Conservation (phyloP, 2,329 filamentous ascomycete genomes). For the Fusarium austroafricanum region DNA sequence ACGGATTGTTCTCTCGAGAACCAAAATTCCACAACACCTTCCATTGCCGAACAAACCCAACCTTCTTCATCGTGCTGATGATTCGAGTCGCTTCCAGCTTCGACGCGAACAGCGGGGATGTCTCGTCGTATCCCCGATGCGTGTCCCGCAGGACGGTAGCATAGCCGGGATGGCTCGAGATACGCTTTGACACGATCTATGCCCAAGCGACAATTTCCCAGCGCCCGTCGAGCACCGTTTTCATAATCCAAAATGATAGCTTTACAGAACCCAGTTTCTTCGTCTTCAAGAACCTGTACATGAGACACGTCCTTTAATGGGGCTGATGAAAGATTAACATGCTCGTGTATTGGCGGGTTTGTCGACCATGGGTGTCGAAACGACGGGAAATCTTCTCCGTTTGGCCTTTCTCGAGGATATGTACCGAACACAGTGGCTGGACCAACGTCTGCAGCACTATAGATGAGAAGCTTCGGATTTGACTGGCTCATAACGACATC, state of each 20-base stretch:
- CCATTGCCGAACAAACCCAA: slow-evolving; percentile 9
- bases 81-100: not conserved
- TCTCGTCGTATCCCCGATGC: not conserved
- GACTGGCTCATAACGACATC: slow-evolving; percentile 17
- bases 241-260: slow-evolving; percentile 8
- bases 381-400: not conserved
- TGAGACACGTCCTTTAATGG: not conserved
- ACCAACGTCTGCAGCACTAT: slow-evolving; percentile 9
- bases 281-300: slow-evolving; percentile 2
- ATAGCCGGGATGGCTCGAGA: not conserved
- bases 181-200: not conserved
- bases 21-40: slow-evolving; percentile 15
- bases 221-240: not conserved
- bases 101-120: not conserved
- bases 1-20: slow-evolving; percentile 8
- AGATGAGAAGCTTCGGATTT: slow-evolving; percentile 8
- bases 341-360: not conserved
- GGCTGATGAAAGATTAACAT: slow-evolving; percentile 1
- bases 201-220: not conserved
- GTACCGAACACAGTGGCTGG: slow-evolving; percentile 23
- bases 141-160: not conserved
- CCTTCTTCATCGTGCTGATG: not conserved
- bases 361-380: not conserved
- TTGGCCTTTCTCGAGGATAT: slow-evolving; percentile 1
- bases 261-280: not conserved